Percentiles rank a stretch among this genome's conserved stretches.
These are phyloP conservation scores for Chaetomium cochliodes DNA, from an alignment of 495 filamentous ascomycete genomes.

Conservation along the genomic window DNA sequence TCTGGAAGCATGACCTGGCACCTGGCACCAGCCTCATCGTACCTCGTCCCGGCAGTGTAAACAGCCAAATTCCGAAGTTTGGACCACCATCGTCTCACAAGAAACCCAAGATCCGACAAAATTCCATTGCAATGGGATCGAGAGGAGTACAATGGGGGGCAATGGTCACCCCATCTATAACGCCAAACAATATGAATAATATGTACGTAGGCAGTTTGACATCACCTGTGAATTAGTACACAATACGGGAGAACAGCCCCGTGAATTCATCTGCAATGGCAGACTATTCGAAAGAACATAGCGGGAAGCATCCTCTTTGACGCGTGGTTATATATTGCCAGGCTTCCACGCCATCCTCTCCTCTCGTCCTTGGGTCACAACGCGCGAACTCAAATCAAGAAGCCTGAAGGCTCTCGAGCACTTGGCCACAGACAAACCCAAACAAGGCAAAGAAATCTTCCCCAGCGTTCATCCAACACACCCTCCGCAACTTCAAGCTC, in stretches of 20 bases:
- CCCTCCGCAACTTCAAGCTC: too few species aligned
- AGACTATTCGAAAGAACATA: background rate
- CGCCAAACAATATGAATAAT: conserved; percentile 1
- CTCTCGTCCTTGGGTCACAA: background rate
- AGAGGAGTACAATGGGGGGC: background rate
- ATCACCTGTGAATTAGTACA: background rate
- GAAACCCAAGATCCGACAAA: background rate
- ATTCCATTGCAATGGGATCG: background rate
- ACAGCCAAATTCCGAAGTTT: too few species aligned
- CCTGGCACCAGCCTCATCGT: too few species aligned
- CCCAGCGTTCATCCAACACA: too few species aligned
- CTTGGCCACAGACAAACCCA: background rate
- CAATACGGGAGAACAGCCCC: background rate
- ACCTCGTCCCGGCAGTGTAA: too few species aligned
- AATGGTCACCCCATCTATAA: background rate
- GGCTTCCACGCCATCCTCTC: background rate
- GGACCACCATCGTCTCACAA: background rate
- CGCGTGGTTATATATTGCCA: background rate
- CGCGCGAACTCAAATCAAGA: background rate
- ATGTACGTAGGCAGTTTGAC: background rate
- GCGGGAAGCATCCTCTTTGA: background rate
- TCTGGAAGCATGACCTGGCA: too few species aligned
- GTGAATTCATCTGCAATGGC: background rate
- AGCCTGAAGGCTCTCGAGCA: background rate
- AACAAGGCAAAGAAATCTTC: background rate